Evolutionary conservation across 257 asterid species (phyloP), one percentile per base, ranked within the genome.

Genomic region (Orobanche coerulescens): DNA sequence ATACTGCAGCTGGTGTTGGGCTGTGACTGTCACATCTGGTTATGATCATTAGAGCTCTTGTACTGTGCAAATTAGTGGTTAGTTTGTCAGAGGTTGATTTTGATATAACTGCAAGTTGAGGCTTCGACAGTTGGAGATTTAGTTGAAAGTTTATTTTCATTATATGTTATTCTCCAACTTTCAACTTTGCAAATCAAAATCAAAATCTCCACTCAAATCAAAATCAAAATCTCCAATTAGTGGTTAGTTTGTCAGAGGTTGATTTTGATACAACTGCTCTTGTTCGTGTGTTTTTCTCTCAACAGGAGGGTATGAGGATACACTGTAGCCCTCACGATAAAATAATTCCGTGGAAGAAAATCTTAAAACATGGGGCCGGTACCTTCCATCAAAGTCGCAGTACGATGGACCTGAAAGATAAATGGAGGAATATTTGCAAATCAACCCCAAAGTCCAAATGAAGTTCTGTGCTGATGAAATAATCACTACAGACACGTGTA

Each of bases 341-440:
- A 30, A 58, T 3, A 25, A 70, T 79, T 24, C 83, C 84, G 6
- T 81, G 93, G 92, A 75, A 52, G 76, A 37, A 61, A 49, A 75
- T 83, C 30, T 43, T 83, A 74, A 85, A 79, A 51, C 75, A 44
- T 30, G 95, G 92, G 66, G 72, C 68, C 28, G 78, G 57, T 58
- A 70, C 63, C 42, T 86, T 86, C 67, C 64, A 51, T 51, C 69
- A 61, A 70, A 74, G 81, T 48, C 87, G 92, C 16, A 79, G 78
- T 22, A 0, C 85, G 0, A 26, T 44, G 2, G 89, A 86, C 73
- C 95, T 86, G 51, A 81, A 79, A 76, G 88, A 83, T 78, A 86
- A 86, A 75, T 81, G 95, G 92, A 81, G 87, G 67, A 77, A 77
- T 60, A 63, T 83, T 24, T 63, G 81, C 79, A 81, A 66, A 78